Percentiles rank a stretch among this genome's conserved stretches.
Conservation (phyloP, 1,284 basidiomycete species). For the Cystobasidiaceae sp. region DNA sequence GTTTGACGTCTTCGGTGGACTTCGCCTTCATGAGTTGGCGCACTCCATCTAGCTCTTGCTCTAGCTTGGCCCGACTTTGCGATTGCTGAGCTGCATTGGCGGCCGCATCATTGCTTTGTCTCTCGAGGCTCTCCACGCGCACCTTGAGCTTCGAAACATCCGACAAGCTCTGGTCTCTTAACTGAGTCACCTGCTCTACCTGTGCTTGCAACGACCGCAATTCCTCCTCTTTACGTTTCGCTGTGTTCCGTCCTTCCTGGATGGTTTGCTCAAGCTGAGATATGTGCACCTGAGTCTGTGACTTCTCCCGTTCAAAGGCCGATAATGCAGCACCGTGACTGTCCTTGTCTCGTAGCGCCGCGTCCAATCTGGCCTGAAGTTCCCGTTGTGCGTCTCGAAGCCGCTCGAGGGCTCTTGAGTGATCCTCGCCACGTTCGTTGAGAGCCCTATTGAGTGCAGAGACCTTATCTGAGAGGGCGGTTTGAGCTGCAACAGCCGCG, state of each 20-base stretch:
- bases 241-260: background rate
- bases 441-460: slow-evolving; percentile 70
- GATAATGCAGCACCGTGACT: no score
- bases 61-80: slow-evolving; percentile 43
- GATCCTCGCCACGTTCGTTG: slow-evolving; percentile 72
- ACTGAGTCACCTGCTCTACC: slow-evolving; percentile 73
- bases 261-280: slow-evolving; percentile 1
- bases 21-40: slow-evolving; percentile 75
- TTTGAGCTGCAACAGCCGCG: background rate
- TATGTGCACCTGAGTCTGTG: slow-evolving; percentile 1
- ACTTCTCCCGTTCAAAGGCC: no score
- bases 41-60: slow-evolving; percentile 79
- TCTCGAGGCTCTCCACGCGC: background rate
- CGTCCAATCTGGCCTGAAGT: no score
- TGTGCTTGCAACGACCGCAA: no score
- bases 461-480: slow-evolving; percentile 47
- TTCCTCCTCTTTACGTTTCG: slow-evolving; percentile 5
- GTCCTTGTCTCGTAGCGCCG: no score
- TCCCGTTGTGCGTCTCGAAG: no score
- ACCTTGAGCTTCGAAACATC: slow-evolving; percentile 1
- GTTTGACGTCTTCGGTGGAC: slow-evolving; percentile 75
- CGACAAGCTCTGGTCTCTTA: slow-evolving; percentile 41
- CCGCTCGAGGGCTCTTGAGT: no score
- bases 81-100: background rate
- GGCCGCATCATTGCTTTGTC: background rate